A percentile compares a stretch with the other conserved stretches of the same genome.
These are phyloP conservation scores for Pichia cactophila DNA, from an alignment of 1,139 yeast species.

Conservation along the genomic window DNA sequence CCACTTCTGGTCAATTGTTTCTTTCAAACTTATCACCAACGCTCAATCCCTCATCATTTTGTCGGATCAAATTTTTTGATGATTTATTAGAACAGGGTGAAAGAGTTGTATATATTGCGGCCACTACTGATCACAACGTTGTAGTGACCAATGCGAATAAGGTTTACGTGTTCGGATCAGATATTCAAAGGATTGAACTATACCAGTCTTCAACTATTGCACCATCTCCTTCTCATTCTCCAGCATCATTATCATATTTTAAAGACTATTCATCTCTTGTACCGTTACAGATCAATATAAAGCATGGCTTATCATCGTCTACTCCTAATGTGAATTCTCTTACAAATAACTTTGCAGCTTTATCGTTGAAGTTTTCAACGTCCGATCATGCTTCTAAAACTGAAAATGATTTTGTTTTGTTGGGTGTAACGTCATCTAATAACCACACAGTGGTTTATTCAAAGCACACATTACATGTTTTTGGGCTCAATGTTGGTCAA, in stretches of 20 bases:
- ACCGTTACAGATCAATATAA: conserved; percentile 40
- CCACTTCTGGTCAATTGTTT: conserved; percentile 33
- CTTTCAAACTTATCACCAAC: conserved; percentile 10
- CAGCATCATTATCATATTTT: conserved; percentile 9
- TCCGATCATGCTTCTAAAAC: conserved; percentile 6
- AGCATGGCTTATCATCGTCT: neutral
- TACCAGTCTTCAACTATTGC: conserved; percentile 1
- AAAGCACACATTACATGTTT: conserved; percentile 44
- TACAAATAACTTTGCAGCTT: conserved; percentile 7
- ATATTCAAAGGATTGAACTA: conserved; percentile 7
- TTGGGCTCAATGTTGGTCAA: conserved; percentile 89
- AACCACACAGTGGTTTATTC: conserved; percentile 65
- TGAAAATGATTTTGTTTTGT: conserved; percentile 22
- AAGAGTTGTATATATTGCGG: conserved; percentile 36
- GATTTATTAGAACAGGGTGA: conserved; percentile 20
- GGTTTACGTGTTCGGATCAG: conserved; percentile 66
- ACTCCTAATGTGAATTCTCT: neutral
- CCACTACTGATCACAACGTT: conserved; percentile 64
- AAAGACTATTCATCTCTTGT: conserved; percentile 33
- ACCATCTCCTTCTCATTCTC: neutral
- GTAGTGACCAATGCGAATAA: conserved; percentile 44
- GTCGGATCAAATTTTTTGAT: conserved; percentile 23
- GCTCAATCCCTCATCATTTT: conserved; percentile 14
- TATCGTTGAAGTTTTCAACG: conserved; percentile 1
- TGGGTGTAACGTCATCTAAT: conserved; percentile 61